phyloP scores from a whole-genome alignment of 1,284 basidiomycete species.

The Apiotrichum veenhuisii region DNA sequence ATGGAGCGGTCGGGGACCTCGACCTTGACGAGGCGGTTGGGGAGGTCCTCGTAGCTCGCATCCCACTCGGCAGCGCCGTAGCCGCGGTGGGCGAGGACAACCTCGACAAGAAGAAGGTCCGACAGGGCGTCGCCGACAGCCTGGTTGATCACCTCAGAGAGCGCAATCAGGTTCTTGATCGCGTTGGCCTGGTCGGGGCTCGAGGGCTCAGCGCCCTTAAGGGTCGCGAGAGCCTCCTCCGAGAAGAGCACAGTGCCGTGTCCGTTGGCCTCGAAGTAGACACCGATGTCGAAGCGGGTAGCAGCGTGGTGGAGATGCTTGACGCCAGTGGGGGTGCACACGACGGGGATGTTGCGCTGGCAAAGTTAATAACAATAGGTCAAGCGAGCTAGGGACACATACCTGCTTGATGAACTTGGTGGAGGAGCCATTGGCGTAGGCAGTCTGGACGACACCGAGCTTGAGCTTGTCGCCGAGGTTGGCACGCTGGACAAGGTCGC shows the following conservation, averaged over 20 bases:
- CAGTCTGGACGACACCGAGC: constrained; percentile 95
- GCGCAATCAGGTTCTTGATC: constrained; percentile 67
- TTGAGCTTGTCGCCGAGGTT: constrained; percentile 63
- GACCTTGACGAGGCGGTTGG: constrained; percentile 96
- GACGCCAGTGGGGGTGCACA: constrained; percentile 94
- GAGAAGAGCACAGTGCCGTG: constrained; percentile 98
- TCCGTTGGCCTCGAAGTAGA: constrained; percentile 99
- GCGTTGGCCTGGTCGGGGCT: constrained; percentile 77
- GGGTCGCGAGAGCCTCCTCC: constrained; percentile 59
- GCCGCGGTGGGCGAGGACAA: constrained; percentile 80
- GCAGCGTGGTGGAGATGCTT: constrained; percentile 98
- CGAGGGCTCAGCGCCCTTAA: constrained; percentile 64
- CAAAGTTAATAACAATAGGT: background rate
- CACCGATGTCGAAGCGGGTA: constrained; percentile 86
- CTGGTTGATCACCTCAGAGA: constrained; percentile 90
- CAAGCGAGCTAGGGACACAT: constrained; percentile 24
- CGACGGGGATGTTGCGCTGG: constrained; percentile 66
- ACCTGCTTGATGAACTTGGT: constrained; percentile 87
- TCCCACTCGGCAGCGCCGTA: constrained; percentile 90
- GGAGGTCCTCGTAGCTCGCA: constrained; percentile 85
- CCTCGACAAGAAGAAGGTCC: constrained; percentile 93
- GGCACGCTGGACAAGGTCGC: constrained; percentile 79
- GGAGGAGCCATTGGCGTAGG: constrained; percentile 96
- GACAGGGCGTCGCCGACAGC: constrained; percentile 97
- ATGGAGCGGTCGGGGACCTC: constrained; percentile 75